Conservation (phyloP, 2,329 filamentous ascomycete genomes). For the Elsinoe batatas region DNA sequence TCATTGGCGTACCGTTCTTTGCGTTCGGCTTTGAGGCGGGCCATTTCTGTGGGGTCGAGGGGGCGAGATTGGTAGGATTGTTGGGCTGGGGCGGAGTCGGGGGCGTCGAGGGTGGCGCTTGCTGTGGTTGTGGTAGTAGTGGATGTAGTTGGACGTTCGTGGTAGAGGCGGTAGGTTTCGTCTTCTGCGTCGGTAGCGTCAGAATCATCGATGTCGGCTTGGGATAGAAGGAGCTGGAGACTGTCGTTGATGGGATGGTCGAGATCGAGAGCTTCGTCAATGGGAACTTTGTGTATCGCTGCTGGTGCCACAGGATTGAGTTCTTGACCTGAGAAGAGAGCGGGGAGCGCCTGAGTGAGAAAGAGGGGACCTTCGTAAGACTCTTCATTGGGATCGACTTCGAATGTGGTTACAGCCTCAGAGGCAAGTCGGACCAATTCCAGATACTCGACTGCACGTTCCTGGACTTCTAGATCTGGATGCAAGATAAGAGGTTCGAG, state of each 20-base stretch:
- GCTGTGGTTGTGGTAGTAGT: slow-evolving; percentile 27
- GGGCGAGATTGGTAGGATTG: slow-evolving; percentile 25
- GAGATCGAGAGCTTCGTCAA: slow-evolving; percentile 66
- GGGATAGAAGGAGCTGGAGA: slow-evolving; percentile 55
- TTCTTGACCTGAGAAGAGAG: slow-evolving; percentile 75
- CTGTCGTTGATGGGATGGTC: slow-evolving; percentile 73
- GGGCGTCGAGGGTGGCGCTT: slow-evolving; percentile 34
- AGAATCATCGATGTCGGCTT: slow-evolving; percentile 37
- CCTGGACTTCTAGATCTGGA: slow-evolving; percentile 86
- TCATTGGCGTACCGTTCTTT: slow-evolving; percentile 80
- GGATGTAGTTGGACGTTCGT: slow-evolving; percentile 29
- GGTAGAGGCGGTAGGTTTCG: slow-evolving; percentile 38
- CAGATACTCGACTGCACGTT: slow-evolving; percentile 82
- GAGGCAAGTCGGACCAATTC: slow-evolving; percentile 80
- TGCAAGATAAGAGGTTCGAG: slow-evolving; percentile 71
- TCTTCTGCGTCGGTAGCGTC: slow-evolving; percentile 30
- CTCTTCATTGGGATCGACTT: slow-evolving; percentile 45
- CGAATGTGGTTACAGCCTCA: slow-evolving; percentile 65
- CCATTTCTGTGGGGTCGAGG: slow-evolving; percentile 65
- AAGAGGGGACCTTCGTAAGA: slow-evolving; percentile 74
- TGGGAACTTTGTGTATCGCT: slow-evolving; percentile 77
- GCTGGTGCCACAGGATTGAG: slow-evolving; percentile 79
- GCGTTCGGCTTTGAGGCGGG: slow-evolving; percentile 65
- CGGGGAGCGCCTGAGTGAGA: slow-evolving; percentile 81
- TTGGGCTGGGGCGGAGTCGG: slow-evolving; percentile 20